phyloP scores from a whole-genome alignment of 2,329 filamentous ascomycete genomes.

The Ploettnerulaceae sp. region DNA sequence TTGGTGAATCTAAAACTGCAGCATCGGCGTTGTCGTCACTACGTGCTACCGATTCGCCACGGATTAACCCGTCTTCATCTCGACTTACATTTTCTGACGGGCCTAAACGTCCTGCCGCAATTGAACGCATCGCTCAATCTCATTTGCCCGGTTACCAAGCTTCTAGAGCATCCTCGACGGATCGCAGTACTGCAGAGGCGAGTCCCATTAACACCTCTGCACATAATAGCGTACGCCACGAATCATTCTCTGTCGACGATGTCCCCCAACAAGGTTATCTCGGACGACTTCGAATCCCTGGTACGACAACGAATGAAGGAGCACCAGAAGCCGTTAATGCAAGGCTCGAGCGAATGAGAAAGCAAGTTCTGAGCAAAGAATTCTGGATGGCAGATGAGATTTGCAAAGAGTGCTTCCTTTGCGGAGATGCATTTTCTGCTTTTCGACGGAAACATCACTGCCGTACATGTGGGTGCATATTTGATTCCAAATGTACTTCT shows the following conservation, averaged over 20 bases:
- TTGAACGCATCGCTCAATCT: conserved; percentile 39
- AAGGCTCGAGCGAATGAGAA: conserved; percentile 67
- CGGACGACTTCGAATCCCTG: conserved; percentile 48
- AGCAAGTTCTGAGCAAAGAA: conserved; percentile 86
- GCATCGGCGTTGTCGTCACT: conserved; percentile 31
- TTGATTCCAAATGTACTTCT: conserved; percentile 92
- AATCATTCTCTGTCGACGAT: conserved; percentile 47
- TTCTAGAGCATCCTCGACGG: conserved; percentile 56
- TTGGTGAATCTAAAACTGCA: conserved; percentile 31
- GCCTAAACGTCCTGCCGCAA: conserved; percentile 34
- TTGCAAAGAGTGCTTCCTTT: conserved; percentile 94
- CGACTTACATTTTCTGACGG: conserved; percentile 27
- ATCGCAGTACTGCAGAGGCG: conserved; percentile 51
- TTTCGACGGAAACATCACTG: conserved; percentile 97
- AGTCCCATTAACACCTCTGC: conserved; percentile 55
- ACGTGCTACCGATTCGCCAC: conserved; percentile 30
- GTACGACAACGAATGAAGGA: conserved; percentile 52
- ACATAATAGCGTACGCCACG: conserved; percentile 53
- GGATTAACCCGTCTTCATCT: conserved; percentile 28
- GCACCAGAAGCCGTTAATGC: conserved; percentile 55
- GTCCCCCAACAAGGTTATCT: conserved; percentile 36
- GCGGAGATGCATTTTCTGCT: conserved; percentile 83
- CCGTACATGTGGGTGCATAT: conserved; percentile 94
- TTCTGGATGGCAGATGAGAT: conserved; percentile 99
- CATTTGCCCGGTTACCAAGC: conserved; percentile 41